Percentiles rank a stretch among this genome's conserved stretches.
Conservation (phyloP, 345 rosid genomes). For the Brassica nigra region DNA sequence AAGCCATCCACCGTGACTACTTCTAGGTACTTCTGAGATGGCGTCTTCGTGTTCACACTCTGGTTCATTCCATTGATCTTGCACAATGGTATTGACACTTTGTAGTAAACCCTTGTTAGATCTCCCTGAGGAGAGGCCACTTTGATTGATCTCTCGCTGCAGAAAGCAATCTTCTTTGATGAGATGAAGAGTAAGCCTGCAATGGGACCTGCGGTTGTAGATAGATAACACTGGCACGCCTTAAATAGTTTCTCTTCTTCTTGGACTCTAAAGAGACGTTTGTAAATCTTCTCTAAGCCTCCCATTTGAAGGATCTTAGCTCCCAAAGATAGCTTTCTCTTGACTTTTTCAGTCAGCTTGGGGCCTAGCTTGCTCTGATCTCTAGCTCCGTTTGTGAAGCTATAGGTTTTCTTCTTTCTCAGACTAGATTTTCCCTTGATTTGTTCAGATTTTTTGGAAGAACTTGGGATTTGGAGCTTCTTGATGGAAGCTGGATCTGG, state of each 20-base stretch:
- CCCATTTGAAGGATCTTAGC: not conserved
- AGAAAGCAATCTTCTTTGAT: not conserved
- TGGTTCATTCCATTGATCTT: not conserved
- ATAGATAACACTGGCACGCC: not conserved
- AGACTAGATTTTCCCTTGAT: not conserved
- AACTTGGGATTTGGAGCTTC: not conserved
- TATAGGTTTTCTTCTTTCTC: not conserved
- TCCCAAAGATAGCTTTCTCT: not conserved
- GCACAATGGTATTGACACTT: not conserved
- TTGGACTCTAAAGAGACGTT: not conserved
- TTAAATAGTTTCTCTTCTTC: not conserved
- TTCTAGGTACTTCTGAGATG: not conserved
- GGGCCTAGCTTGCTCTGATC: not conserved
- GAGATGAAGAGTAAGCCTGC: slow-evolving; percentile 4
- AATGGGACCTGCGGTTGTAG: not conserved
- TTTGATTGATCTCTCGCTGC: not conserved
- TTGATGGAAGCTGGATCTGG: not conserved
- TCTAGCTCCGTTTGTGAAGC: not conserved
- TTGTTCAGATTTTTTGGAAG: not conserved
- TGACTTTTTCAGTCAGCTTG: not conserved
- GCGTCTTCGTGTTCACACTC: not conserved
- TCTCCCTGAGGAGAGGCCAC: not conserved
- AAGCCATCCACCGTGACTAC: not conserved
- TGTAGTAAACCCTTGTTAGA: not conserved
- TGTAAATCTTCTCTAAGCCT: not conserved